Evolutionary conservation across 345 rosid genomes (phyloP).

Genomic region (Geranium brycei): DNA sequence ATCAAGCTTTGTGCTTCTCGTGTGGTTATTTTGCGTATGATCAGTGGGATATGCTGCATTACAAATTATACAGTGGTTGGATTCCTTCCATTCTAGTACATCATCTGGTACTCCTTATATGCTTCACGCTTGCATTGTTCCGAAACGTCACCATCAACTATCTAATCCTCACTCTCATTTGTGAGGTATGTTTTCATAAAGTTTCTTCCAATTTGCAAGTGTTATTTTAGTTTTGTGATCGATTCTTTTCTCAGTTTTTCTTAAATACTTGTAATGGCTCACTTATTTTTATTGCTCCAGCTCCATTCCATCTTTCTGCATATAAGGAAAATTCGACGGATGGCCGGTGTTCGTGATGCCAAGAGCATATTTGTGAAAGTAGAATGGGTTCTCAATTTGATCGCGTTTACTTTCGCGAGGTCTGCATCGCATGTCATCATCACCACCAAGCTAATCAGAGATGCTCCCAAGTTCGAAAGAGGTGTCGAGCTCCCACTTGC

Average conservation of each 20-base stretch:
- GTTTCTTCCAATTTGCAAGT: too few relatives aligned
- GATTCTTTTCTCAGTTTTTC: too few relatives aligned
- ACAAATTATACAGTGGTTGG: conserved; percentile 58
- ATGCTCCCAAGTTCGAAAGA: conserved; percentile 51
- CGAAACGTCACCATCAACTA: conserved; percentile 78
- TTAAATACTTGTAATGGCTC: too few relatives aligned
- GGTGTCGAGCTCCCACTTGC: conserved; percentile 85
- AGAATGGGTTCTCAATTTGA: conserved; percentile 76
- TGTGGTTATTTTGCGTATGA: conserved; percentile 95
- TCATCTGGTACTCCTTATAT: conserved; percentile 70
- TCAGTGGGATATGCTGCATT: conserved; percentile 82
- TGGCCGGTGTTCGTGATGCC: conserved; percentile 73
- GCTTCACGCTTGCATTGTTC: conserved; percentile 82
- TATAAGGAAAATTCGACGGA: conserved; percentile 67
- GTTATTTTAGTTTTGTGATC: too few relatives aligned
- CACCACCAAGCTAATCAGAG: conserved; percentile 52
- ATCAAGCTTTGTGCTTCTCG: conserved; percentile 68
- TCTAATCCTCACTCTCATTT: conserved; percentile 69
- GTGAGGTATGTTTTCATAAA: conserved; percentile 45
- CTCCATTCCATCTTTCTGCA: conserved; percentile 82
- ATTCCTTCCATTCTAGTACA: conserved; percentile 70
- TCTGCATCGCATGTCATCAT: conserved; percentile 46
- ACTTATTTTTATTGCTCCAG: conserved; percentile 20
- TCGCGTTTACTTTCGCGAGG: conserved; percentile 46
- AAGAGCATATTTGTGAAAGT: conserved; percentile 43